These are phyloP conservation scores for Aspergillus jensenii DNA, from an alignment of 2,329 filamentous ascomycete species.

Conservation along the genomic window DNA sequence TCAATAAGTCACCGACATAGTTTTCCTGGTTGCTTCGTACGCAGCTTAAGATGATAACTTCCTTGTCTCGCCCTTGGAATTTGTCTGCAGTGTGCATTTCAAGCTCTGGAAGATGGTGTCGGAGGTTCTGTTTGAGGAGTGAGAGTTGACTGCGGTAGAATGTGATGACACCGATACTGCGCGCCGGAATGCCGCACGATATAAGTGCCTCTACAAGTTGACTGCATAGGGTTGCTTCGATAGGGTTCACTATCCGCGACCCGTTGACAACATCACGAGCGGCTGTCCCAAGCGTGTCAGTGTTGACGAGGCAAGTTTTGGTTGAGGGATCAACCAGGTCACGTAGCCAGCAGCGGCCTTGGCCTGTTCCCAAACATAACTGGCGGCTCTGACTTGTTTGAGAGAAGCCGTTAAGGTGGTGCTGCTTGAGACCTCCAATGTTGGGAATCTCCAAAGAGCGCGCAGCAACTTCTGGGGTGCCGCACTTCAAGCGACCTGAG, in stretches of 20 bases:
- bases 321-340: conserved; percentile 67
- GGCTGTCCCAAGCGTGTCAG: conserved; percentile 66
- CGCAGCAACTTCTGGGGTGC: conserved; percentile 71
- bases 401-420: conserved; percentile 48
- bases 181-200: conserved; percentile 68
- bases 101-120: conserved; percentile 59
- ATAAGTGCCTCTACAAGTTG: conserved; percentile 82
- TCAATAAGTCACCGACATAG: conserved; percentile 84
- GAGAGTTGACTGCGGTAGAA: conserved; percentile 93
- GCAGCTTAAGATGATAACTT: conserved; percentile 81
- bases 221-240: conserved; percentile 74
- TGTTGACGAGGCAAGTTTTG: conserved; percentile 87
- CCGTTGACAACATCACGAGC: conserved; percentile 68
- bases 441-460: conserved; percentile 68
- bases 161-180: conserved; percentile 89
- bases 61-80: conserved; percentile 95
- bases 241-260: conserved; percentile 81
- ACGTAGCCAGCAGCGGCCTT: conserved; percentile 70
- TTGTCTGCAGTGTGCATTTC: conserved; percentile 98
- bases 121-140: conserved; percentile 72
- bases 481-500: conserved; percentile 84
- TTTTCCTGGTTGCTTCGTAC: conserved; percentile 82
- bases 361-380: conserved; percentile 56
- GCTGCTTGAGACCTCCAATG: conserved; percentile 59
- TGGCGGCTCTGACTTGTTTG: conserved; percentile 28